phyloP scores from a whole-genome alignment of 495 filamentous ascomycete genomes.

The Bombardia bombarda region DNA sequence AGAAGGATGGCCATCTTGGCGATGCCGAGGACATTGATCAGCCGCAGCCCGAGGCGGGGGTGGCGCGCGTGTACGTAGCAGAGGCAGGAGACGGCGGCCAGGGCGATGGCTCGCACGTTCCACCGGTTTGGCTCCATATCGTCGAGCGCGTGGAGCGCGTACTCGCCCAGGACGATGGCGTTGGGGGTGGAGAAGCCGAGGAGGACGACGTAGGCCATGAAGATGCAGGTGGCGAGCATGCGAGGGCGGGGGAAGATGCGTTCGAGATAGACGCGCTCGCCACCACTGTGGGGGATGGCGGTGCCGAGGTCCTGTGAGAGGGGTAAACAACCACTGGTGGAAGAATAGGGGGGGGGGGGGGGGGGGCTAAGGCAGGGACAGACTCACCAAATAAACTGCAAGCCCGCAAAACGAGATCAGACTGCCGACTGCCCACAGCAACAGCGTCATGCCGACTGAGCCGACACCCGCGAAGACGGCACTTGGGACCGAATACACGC shows the following conservation, averaged over 20 bases:
- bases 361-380: too few species aligned
- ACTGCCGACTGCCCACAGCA: constrained; percentile 27
- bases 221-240: constrained; percentile 54
- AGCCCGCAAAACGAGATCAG: constrained; percentile 31
- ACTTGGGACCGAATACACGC: constrained; percentile 24
- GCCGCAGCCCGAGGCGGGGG: constrained; percentile 53
- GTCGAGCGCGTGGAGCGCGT: constrained; percentile 52
- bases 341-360: too few species aligned
- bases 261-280: constrained; percentile 56
- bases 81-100: constrained; percentile 40
- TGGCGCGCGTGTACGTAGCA: constrained; percentile 50
- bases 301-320: constrained; percentile 43
- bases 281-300: constrained; percentile 41
- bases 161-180: constrained; percentile 59
- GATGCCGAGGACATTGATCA: constrained; percentile 55
- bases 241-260: constrained; percentile 52
- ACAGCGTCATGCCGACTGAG: constrained; percentile 23
- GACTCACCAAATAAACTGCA: constrained; percentile 37
- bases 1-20: constrained; percentile 58
- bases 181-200: constrained; percentile 50
- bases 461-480: constrained; percentile 25
- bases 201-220: constrained; percentile 49
- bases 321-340: too few species aligned
- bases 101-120: constrained; percentile 52
- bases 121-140: constrained; percentile 46